These are phyloP conservation scores for Herpomyces periplanetae DNA, from an alignment of 2,329 filamentous ascomycete species.

Conservation along the genomic window DNA sequence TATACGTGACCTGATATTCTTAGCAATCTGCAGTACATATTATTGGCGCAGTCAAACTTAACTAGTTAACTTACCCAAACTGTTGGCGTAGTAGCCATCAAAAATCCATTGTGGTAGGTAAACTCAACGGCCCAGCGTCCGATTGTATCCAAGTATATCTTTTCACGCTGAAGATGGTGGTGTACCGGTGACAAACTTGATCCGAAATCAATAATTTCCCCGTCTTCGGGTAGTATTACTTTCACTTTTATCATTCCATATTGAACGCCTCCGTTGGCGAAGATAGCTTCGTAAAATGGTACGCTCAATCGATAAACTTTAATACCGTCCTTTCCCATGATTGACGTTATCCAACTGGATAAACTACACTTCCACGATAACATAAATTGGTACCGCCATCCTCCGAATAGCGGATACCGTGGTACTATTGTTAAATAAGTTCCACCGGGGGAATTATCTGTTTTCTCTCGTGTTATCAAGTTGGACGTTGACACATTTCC, in stretches of 20 bases:
- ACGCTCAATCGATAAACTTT: slow-evolving; percentile 55
- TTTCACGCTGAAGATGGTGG: no score
- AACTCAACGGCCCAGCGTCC: no score
- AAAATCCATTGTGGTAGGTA: no score
- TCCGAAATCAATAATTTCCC: no score
- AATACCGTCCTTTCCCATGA: slow-evolving; percentile 13
- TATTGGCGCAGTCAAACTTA: no score
- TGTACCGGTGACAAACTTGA: no score
- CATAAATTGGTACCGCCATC: slow-evolving; percentile 91
- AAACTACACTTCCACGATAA: slow-evolving; percentile 80
- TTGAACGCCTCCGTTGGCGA: slow-evolving; percentile 41
- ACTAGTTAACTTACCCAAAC: no score
- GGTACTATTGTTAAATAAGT: slow-evolving; percentile 65
- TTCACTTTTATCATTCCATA: slow-evolving; percentile 45
- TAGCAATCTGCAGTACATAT: no score
- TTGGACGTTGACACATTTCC: slow-evolving; percentile 81
- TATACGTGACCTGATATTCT: no score
- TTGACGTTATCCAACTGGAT: slow-evolving; percentile 26
- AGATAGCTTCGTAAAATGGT: slow-evolving; percentile 71
- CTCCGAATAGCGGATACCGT: slow-evolving; percentile 76
- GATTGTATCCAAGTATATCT: no score
- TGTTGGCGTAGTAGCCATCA: no score
- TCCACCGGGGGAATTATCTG: no score
- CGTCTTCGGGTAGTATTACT: slow-evolving; percentile 61
- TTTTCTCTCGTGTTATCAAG: slow-evolving; percentile 31